These are phyloP conservation scores for Endocalyx cinctus DNA, from an alignment of 2,329 filamentous ascomycete genomes.

Conservation along the genomic window DNA sequence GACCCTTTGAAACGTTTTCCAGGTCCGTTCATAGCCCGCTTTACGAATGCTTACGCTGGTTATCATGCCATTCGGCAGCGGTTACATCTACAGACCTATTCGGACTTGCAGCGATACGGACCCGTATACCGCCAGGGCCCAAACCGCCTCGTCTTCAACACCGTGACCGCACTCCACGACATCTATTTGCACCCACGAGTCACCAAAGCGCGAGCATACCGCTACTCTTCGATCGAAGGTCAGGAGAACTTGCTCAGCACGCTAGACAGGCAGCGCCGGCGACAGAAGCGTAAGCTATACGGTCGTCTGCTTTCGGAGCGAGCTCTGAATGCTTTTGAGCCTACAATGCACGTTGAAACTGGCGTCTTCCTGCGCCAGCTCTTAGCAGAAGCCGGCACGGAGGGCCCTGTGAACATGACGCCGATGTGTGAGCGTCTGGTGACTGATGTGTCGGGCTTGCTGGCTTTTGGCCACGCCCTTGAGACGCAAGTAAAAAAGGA, in stretches of 20 bases:
- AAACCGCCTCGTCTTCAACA: background rate
- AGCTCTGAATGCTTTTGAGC: slow-evolving; percentile 3
- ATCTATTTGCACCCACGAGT: background rate
- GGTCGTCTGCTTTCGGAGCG: slow-evolving; percentile 2
- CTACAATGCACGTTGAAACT: background rate
- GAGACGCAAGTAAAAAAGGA: slow-evolving; percentile 3
- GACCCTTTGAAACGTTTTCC: background rate
- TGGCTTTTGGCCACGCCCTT: slow-evolving; percentile 5
- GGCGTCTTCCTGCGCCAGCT: slow-evolving; percentile 4
- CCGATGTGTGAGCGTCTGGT: slow-evolving; percentile 1
- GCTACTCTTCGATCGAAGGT: background rate
- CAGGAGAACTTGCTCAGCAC: slow-evolving; percentile 1
- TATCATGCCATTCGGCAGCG: background rate
- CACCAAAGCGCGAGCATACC: background rate
- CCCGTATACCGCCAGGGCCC: background rate
- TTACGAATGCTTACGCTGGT: background rate
- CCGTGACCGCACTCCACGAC: background rate
- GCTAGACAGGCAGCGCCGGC: slow-evolving; percentile 1
- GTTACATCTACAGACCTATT: background rate
- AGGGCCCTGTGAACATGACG: slow-evolving; percentile 5
- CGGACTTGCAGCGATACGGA: background rate
- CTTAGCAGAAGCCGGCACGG: background rate
- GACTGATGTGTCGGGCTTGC: slow-evolving; percentile 3
- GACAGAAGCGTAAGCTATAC: slow-evolving; percentile 1
- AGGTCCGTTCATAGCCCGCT: background rate